These are phyloP conservation scores for Saitozyma sp. DNA, from an alignment of 768 basidiomycete genomes.

Conservation along the genomic window DNA sequence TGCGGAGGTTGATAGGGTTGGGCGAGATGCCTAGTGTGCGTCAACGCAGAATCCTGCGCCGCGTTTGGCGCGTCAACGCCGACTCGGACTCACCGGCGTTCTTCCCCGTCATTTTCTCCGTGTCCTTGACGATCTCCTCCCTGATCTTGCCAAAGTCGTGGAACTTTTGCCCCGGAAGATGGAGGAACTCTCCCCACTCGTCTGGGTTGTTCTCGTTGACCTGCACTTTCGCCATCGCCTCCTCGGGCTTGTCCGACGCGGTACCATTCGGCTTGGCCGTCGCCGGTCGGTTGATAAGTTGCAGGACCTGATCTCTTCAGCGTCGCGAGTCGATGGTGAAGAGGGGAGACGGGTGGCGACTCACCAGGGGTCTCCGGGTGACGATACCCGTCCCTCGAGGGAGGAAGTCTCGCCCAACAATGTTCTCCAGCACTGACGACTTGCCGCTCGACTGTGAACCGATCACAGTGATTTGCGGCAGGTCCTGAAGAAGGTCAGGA, in stretches of 20 bases:
- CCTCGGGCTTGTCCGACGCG: slow-evolving; percentile 43
- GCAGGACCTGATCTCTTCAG: slow-evolving; percentile 63
- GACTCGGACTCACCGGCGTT: slow-evolving; percentile 64
- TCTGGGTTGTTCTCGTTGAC: slow-evolving; percentile 75
- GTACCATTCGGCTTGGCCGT: slow-evolving; percentile 54
- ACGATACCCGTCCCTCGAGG: slow-evolving; percentile 99
- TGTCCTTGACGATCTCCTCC: slow-evolving; percentile 93
- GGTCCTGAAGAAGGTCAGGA: slow-evolving; percentile 41
- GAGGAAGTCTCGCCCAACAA: slow-evolving; percentile 96
- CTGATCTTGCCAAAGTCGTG: slow-evolving; percentile 96
- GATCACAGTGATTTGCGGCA: slow-evolving; percentile 57
- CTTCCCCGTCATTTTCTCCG: slow-evolving; percentile 96
- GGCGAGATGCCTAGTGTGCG: slow-evolving; percentile 81
- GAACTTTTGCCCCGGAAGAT: slow-evolving; percentile 92
- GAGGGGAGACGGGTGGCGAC: slow-evolving; percentile 33
- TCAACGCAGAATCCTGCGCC: background rate
- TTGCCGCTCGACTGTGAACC: slow-evolving; percentile 56
- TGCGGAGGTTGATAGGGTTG: slow-evolving; percentile 92
- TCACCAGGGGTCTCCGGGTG: slow-evolving; percentile 89
- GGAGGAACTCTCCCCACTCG: slow-evolving; percentile 99
- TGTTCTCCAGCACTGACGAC: slow-evolving; percentile 66
- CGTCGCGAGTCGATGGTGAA: slow-evolving; percentile 6
- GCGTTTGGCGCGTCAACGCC: background rate
- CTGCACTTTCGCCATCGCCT: slow-evolving; percentile 54
- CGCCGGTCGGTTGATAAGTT: slow-evolving; percentile 80